A percentile compares a stretch with the other conserved stretches of the same genome.
Conservation (phyloP, 257 asterid genomes). For the Ocimum tenuiflorum region DNA sequence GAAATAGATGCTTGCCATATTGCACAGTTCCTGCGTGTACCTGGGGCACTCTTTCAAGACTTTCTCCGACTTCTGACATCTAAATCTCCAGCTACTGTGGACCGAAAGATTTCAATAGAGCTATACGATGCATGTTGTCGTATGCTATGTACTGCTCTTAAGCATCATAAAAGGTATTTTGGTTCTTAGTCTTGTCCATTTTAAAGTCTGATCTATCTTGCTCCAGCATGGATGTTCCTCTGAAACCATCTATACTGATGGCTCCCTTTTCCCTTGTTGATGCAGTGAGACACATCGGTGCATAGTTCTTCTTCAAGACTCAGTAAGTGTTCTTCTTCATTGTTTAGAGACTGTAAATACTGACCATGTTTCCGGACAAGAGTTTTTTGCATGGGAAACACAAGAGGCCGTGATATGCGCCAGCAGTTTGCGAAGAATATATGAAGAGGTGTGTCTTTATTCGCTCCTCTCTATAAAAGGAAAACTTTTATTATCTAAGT, state of each 20-base stretch:
- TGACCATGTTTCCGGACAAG: slow-evolving; percentile 27
- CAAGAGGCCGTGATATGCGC: slow-evolving; percentile 78
- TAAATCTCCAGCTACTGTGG: slow-evolving; percentile 33
- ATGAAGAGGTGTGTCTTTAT: slow-evolving; percentile 66
- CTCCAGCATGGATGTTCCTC: background rate
- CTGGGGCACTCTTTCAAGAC: slow-evolving; percentile 67
- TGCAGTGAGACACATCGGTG: slow-evolving; percentile 57
- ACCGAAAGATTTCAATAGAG: slow-evolving; percentile 43
- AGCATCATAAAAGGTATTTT: slow-evolving; percentile 66
- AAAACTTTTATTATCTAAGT: too few relatives aligned
- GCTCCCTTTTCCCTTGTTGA: background rate
- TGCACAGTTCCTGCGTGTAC: slow-evolving; percentile 59
- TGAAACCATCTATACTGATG: slow-evolving; percentile 6
- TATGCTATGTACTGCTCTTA: slow-evolving; percentile 60
- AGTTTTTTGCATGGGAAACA: slow-evolving; percentile 49
- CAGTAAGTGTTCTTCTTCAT: slow-evolving; percentile 68
- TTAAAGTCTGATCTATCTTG: background rate
- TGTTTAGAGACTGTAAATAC: slow-evolving; percentile 59
- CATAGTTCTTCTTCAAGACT: slow-evolving; percentile 66
- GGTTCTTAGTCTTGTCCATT: slow-evolving; percentile 6
- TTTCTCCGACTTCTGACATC: slow-evolving; percentile 46
- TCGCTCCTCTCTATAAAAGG: background rate
- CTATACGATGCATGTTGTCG: slow-evolving; percentile 77
- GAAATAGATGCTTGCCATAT: slow-evolving; percentile 51
- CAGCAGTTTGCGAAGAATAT: slow-evolving; percentile 70